phyloP scores from a whole-genome alignment of 495 filamentous ascomycete genomes.

The Hypoxylon fuscum region DNA sequence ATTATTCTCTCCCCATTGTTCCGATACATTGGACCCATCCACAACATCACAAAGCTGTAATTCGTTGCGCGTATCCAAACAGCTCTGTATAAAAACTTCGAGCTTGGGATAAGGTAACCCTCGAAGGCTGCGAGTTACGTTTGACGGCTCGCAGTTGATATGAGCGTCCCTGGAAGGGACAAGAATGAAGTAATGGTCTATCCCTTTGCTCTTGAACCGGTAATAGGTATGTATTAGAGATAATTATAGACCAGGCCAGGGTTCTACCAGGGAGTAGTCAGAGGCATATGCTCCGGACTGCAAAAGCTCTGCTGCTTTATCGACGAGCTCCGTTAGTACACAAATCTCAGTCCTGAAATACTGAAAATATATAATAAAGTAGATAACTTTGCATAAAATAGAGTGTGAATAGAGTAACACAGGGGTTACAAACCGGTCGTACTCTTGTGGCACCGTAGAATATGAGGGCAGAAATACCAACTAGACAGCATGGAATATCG shows the following conservation, averaged over 20 bases:
- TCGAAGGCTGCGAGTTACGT: constrained; percentile 45
- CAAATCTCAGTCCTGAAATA: too few species aligned
- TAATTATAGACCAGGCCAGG: background rate
- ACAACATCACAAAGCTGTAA: constrained; percentile 49
- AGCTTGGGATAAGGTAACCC: constrained; percentile 51
- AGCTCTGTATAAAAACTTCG: constrained; percentile 47
- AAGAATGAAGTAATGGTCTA: constrained; percentile 43
- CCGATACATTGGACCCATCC: constrained; percentile 50
- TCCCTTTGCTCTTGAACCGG: constrained; percentile 47
- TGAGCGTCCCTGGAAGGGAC: constrained; percentile 47
- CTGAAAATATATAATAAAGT: too few species aligned
- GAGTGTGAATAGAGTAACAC: too few species aligned
- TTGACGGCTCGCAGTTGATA: constrained; percentile 44
- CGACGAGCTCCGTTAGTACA: too few species aligned
- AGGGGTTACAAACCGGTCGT: background rate
- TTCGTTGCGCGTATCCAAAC: constrained; percentile 47
- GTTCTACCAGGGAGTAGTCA: too few species aligned
- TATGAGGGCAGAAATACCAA: constrained; percentile 21
- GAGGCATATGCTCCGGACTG: too few species aligned
- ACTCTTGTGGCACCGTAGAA: constrained; percentile 15
- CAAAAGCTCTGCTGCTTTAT: too few species aligned
- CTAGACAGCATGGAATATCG: constrained; percentile 19
- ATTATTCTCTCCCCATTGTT: constrained; percentile 49
- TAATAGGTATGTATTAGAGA: constrained; percentile 48
- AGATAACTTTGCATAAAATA: too few species aligned